Base-by-base conservation (phyloP, 352 stramenopile genomes). In the Plasmopara viticola region DNA sequence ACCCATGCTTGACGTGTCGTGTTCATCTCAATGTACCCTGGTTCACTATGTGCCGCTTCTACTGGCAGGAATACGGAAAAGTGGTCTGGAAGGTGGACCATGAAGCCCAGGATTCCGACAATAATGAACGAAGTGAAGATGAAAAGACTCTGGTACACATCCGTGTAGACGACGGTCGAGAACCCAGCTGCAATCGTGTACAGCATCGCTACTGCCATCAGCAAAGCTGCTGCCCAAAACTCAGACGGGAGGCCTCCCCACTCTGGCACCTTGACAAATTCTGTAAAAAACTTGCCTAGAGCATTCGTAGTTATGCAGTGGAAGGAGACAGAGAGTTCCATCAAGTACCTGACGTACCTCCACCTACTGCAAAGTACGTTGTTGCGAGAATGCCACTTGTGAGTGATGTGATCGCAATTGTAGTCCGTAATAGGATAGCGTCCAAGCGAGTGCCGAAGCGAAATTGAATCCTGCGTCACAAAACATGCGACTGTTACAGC, bases 121-220 rank as follows among this genome's bases (percentile, higher is more conserved):
- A 86, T 73, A 15, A 74, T 42, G 47, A 90, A 90, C 4, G 80
- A 88, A 39, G 68, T 62, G 55, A 87, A 90, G 60, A 90, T 89
- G 50, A 90, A 90, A 20, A 88, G 20, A 34, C 77, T 88, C 63
- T 90, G 80, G 53, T 90, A 90, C 29, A 90, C 78, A 35, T 90
- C 80, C 20, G 80, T 90, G 71, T 85, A 87, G 44, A 90, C 80
- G 31, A 88, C 75, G 1, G 80, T 86, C 34, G 78, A 83, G 58
- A 75, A 90, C 0, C 80, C 80, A 4, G 80, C 74, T 4, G 74
- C 74, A 47, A 90, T 66, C 1, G 80, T 90, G 62, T 90, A 90
- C 28, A 86, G 33, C 35, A 90, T 68, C 9, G 73, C 77, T 29
- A 88, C 52, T 9, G 63, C 39, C 80, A 90, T 90, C 46, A 90